Evolutionary conservation across 495 filamentous ascomycete genomes (phyloP).

Genomic region (Penicillium crystallinum): DNA sequence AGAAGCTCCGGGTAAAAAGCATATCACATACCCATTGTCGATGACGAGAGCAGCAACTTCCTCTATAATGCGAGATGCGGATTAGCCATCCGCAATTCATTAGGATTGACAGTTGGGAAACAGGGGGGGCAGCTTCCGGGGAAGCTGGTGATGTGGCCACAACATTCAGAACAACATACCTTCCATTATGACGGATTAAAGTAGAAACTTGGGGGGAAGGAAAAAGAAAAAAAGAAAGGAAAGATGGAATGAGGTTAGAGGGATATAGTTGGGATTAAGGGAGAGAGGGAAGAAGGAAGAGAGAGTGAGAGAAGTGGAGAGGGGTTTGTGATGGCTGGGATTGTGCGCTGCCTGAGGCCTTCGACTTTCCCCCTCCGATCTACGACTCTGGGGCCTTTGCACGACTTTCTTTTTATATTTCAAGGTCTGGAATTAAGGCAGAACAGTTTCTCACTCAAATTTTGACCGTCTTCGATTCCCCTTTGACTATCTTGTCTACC

Average conservation of each 20-base stretch:
- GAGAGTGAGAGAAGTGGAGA: slow-evolving; percentile 28
- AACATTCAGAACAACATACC: slow-evolving; percentile 51
- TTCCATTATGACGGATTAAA: slow-evolving; percentile 61
- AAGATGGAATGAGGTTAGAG: slow-evolving; percentile 31
- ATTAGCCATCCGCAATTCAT: slow-evolving; percentile 46
- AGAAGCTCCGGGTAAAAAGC: slow-evolving; percentile 17
- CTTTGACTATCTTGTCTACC: not conserved
- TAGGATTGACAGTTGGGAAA: not conserved
- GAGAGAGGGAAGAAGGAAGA: slow-evolving; percentile 34
- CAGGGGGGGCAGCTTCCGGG: slow-evolving; percentile 14
- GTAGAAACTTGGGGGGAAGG: slow-evolving; percentile 10
- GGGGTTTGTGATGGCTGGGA: slow-evolving; percentile 33
- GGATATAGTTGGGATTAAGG: slow-evolving; percentile 24
- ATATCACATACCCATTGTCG: slow-evolving; percentile 95
- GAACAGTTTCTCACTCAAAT: not conserved
- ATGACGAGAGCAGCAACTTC: slow-evolving; percentile 99
- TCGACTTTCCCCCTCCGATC: slow-evolving; percentile 15
- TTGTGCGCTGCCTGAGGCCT: slow-evolving; percentile 20
- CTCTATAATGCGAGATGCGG: slow-evolving; percentile 57
- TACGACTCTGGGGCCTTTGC: not conserved
- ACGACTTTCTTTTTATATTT: not conserved
- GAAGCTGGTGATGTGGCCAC: slow-evolving; percentile 37
- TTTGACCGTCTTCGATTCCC: not conserved
- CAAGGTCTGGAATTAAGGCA: slow-evolving; percentile 10
- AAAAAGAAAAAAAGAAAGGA: slow-evolving; percentile 37